Evolutionary conservation across 805 yeast species (phyloP), one percentile per base, ranked within the genome.

Genomic region (Hermanozyma aechmeae): DNA sequence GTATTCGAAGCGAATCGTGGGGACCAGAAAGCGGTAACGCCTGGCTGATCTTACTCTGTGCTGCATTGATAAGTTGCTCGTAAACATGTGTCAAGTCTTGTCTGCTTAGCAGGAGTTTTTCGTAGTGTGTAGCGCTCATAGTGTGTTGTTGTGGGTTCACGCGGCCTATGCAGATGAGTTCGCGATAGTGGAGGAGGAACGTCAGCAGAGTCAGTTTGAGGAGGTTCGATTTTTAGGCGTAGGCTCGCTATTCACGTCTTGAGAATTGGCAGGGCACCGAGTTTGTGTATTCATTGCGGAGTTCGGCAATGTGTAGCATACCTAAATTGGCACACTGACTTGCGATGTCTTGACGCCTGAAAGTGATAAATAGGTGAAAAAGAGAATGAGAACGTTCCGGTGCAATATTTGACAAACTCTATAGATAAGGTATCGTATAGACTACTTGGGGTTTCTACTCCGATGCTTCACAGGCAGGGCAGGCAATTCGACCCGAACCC

Each of bases 61-160:
- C 64, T 5, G 65, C 59, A 6, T 48, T 43, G 7, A 56, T 39
- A 8, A 79, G 41, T 39, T 65, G 64, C 13, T 50, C 41, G 39
- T 71, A 71, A 6, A 78, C 48, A 33, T 56, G 63, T 22, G 62
- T 57, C 28, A 77, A 56, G 37, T 78, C 85, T 29, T 64, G 71
- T 31, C 66, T 50, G 13, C 67, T 60, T 30, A 79, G 56, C 33
- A 65, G 66, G 16, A 76, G 51, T 42, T 59, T 65, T 27, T 54
- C 61, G 42, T 64, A 50, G 30, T 54, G 53, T 34, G 24, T 29
- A 21, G 46, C 38, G 16, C 41, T 44, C 53, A 50, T 49, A 30
- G 15, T 12, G 37, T n/a, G n/a, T n/a, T n/a, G n/a, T n/a, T n/a
- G n/a, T n/a, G n/a, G n/a, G 9, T 10, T 17, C 9, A 10, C n/a